phyloP scores from a whole-genome alignment of 441 rosid genomes.

The Jatropha multifida region DNA sequence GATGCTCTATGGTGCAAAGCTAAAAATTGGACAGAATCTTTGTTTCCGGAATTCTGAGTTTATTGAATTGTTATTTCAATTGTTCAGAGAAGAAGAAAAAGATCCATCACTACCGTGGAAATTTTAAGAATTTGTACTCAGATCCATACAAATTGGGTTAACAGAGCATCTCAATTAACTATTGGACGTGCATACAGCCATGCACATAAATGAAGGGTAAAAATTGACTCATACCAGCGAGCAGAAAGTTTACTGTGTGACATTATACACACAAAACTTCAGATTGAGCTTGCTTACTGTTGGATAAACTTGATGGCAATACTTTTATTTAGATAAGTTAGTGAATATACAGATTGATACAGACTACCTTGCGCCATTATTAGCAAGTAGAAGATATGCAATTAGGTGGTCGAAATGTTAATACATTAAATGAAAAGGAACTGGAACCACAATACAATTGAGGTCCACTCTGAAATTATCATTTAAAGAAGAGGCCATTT shows the following conservation, averaged over 20 bases:
- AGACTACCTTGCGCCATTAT: background rate
- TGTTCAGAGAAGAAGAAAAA: no score
- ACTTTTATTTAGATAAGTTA: background rate
- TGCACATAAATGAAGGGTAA: no score
- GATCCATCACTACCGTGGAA: no score
- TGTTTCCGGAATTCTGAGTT: background rate
- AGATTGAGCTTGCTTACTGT: no score
- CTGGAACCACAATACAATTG: background rate
- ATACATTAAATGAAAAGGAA: background rate
- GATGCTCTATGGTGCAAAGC: background rate
- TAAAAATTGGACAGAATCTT: no score
- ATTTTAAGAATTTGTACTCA: no score
- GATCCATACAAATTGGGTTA: no score
- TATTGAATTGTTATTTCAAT: no score
- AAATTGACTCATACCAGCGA: no score
- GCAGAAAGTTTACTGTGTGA: no score
- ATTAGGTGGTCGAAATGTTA: constrained; percentile 1
- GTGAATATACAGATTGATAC: background rate
- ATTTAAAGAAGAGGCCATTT: background rate
- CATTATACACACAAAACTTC: background rate
- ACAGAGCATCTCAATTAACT: no score
- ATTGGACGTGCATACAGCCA: no score
- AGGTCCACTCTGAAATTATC: background rate
- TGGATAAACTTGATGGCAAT: background rate
- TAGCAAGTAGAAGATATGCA: background rate